phyloP scores from a whole-genome alignment of 805 yeast genomes.

The Gaillardinia entomophila region DNA sequence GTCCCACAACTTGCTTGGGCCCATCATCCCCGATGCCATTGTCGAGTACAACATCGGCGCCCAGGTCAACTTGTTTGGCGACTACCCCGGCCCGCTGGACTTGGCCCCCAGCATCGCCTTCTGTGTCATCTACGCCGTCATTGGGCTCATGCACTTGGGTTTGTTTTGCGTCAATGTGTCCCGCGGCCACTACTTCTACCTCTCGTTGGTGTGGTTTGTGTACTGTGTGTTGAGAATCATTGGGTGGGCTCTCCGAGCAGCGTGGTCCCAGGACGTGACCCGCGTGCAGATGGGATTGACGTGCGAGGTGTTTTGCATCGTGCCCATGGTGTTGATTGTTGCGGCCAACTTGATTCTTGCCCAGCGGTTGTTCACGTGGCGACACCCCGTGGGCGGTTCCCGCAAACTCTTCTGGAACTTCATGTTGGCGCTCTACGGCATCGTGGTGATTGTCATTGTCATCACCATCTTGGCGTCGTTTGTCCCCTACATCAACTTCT shows the following conservation, averaged over 20 bases:
- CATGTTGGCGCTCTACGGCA: conserved; percentile 11
- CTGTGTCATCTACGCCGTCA: conserved; percentile 9
- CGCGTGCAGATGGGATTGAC: conserved; percentile 10
- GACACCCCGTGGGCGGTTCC: conserved; percentile 21
- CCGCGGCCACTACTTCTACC: conserved; percentile 16
- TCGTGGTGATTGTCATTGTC: conserved; percentile 10
- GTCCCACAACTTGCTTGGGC: conserved; percentile 7
- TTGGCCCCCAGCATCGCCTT: conserved; percentile 12
- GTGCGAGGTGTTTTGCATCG: conserved; percentile 10
- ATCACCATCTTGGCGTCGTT: conserved; percentile 11
- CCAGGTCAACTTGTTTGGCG: conserved; percentile 14
- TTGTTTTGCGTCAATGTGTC: conserved; percentile 11
- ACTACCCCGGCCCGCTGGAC: conserved; percentile 11
- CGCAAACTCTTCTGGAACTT: conserved; percentile 12
- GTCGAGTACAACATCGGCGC: conserved; percentile 7
- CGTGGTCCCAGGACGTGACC: conserved; percentile 11
- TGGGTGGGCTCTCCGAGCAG: conserved; percentile 11
- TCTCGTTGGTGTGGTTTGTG: conserved; percentile 12
- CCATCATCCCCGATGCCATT: conserved; percentile 5
- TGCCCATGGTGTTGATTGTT: conserved; percentile 12
- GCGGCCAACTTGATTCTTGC: conserved; percentile 16
- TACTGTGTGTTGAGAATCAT: conserved; percentile 8
- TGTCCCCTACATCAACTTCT: conserved; percentile 11
- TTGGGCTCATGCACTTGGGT: conserved; percentile 9
- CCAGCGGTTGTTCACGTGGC: conserved; percentile 19